Conservation (phyloP, 2,329 filamentous ascomycete species). For the Dactylellina leptospora region DNA sequence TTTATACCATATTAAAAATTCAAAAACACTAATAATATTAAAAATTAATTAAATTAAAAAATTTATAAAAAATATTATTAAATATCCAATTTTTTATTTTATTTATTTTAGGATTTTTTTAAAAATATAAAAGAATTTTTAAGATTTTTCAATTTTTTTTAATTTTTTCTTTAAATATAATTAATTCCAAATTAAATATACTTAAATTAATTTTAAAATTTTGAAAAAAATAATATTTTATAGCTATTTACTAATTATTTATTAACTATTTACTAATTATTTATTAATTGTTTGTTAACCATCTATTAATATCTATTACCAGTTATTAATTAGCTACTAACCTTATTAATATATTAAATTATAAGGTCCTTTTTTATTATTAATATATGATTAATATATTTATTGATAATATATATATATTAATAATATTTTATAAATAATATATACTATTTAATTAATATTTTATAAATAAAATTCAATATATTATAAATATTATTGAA, state of each 20-base stretch:
- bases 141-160: background rate
- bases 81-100: slow-evolving; percentile 3
- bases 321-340: background rate
- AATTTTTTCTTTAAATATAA: slow-evolving; percentile 4
- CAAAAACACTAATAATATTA: slow-evolving; percentile 2
- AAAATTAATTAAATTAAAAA: background rate
- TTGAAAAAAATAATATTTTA: background rate
- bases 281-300: slow-evolving; percentile 2
- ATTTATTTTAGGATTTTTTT: slow-evolving; percentile 15
- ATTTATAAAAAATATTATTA: slow-evolving; percentile 10
- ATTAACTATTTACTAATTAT: background rate
- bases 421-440: background rate
- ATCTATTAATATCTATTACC: background rate
- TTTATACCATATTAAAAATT: slow-evolving; percentile 13
- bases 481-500: background rate
- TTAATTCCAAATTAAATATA: slow-evolving; percentile 2
- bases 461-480: background rate
- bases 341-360: background rate
- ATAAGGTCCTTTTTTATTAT: background rate
- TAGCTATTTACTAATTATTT: background rate
- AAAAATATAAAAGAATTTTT: slow-evolving; percentile 9
- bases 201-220: background rate
- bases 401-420: slow-evolving; percentile 1
- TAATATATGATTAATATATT: background rate
- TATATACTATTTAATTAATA: background rate